Evolutionary conservation across 495 filamentous ascomycete species (phyloP).

Genomic region (Penicillium bialowiezense): DNA sequence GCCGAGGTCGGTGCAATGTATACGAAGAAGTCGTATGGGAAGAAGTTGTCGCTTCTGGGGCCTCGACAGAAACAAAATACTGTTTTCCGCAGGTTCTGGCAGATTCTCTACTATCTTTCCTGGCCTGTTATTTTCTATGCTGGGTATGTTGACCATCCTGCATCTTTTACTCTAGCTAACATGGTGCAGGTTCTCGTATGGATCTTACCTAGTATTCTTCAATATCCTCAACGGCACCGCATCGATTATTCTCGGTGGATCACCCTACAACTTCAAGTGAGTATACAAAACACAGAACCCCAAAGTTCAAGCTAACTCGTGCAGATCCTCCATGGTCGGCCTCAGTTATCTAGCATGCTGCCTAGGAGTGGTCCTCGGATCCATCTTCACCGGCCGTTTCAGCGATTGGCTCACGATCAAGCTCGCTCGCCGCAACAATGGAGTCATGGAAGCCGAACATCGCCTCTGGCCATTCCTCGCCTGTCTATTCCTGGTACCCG

Average conservation of each 20-base stretch:
- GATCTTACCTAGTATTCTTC: slow-evolving; percentile 62
- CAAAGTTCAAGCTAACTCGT: slow-evolving; percentile 4
- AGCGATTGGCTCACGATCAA: slow-evolving; percentile 59
- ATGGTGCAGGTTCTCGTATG: slow-evolving; percentile 53
- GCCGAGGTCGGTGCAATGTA: slow-evolving; percentile 24
- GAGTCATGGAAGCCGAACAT: slow-evolving; percentile 60
- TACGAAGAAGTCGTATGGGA: slow-evolving; percentile 43
- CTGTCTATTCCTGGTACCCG: slow-evolving; percentile 53
- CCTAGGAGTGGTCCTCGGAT: slow-evolving; percentile 51
- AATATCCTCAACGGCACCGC: slow-evolving; percentile 65
- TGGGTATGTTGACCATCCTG: too few species aligned
- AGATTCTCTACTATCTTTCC: slow-evolving; percentile 43
- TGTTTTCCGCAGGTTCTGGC: slow-evolving; percentile 42
- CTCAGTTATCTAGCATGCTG: slow-evolving; percentile 58
- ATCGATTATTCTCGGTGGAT: slow-evolving; percentile 54
- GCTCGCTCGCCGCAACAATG: slow-evolving; percentile 59
- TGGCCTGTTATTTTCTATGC: slow-evolving; percentile 67
- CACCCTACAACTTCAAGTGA: slow-evolving; percentile 55
- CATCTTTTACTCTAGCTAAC: slow-evolving; percentile 13
- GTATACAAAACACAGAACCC: slow-evolving; percentile 10
- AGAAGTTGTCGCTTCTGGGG: slow-evolving; percentile 52
- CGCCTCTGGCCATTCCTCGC: slow-evolving; percentile 60
- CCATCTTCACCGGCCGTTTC: slow-evolving; percentile 50
- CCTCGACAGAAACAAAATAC: slow-evolving; percentile 49
- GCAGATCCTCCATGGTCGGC: slow-evolving; percentile 57